Evolutionary conservation across 2,329 filamentous ascomycete species (phyloP).

Genomic region (Fusarium annulatum): DNA sequence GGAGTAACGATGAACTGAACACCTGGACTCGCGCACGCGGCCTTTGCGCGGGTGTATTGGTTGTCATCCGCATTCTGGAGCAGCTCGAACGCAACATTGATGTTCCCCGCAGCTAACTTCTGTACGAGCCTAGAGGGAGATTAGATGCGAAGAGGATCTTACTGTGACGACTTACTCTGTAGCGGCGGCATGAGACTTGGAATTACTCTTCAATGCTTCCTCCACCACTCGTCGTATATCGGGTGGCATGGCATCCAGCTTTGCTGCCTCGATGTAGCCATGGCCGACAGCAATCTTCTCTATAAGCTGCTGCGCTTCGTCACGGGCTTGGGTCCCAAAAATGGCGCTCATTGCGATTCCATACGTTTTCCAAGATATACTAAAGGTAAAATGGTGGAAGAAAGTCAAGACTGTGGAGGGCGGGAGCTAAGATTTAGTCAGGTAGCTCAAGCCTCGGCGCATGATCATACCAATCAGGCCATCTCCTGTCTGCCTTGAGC

Average conservation of each 20-base stretch:
- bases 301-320: neutral
- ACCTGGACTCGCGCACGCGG: neutral
- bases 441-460: neutral
- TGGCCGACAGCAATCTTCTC: neutral
- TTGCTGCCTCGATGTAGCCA: neutral
- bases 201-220: neutral
- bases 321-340: neutral
- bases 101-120: neutral
- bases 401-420: neutral
- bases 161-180: neutral
- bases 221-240: neutral
- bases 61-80: neutral
- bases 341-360: neutral
- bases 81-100: neutral
- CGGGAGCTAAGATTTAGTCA: neutral
- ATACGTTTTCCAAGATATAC: neutral
- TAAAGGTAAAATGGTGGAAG: neutral
- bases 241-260: neutral
- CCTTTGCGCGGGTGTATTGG: neutral
- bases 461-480: neutral
- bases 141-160: fast-evolving
- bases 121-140: neutral
- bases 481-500: neutral
- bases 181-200: neutral
- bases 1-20: neutral